These are phyloP conservation scores for Jasminum sambac DNA, from an alignment of 257 asterid species.

Conservation along the genomic window DNA sequence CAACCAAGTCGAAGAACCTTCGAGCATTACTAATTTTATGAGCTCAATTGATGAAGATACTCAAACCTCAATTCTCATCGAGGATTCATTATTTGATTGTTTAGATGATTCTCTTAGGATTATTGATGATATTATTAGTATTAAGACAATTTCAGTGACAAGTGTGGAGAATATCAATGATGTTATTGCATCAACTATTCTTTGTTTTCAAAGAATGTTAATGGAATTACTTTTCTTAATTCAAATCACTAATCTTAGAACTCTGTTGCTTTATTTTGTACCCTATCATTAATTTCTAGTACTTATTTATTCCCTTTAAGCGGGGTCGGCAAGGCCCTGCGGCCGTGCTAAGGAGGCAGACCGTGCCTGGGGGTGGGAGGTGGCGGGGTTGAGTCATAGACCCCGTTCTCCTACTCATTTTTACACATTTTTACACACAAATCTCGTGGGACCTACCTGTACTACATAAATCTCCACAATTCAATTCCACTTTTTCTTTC, in stretches of 20 bases:
- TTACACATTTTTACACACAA: no score
- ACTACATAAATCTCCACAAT: no score
- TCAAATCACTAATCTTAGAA: slow-evolving; percentile 8
- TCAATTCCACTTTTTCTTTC: no score
- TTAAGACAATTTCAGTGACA: neutral
- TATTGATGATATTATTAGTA: slow-evolving; percentile 5
- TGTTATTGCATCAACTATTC: slow-evolving; percentile 24
- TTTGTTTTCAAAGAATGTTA: slow-evolving; percentile 26
- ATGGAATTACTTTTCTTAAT: slow-evolving; percentile 26
- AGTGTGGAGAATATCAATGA: slow-evolving; percentile 5
- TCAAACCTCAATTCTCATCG: slow-evolving; percentile 23
- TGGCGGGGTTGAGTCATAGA: no score
- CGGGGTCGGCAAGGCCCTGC: no score
- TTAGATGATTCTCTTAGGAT: slow-evolving; percentile 29
- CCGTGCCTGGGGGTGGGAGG: neutral
- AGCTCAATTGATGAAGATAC: slow-evolving; percentile 29
- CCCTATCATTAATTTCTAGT: neutral
- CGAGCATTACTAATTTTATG: neutral
- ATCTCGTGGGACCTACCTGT: no score
- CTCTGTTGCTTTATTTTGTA: neutral
- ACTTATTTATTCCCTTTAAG: neutral
- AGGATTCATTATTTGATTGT: slow-evolving; percentile 34
- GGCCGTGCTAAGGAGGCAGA: no score
- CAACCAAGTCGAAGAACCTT: slow-evolving; percentile 37
- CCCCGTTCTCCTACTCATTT: no score